Evolutionary conservation across 768 basidiomycete species (phyloP).

Genomic region (Baorangia bicolor): DNA sequence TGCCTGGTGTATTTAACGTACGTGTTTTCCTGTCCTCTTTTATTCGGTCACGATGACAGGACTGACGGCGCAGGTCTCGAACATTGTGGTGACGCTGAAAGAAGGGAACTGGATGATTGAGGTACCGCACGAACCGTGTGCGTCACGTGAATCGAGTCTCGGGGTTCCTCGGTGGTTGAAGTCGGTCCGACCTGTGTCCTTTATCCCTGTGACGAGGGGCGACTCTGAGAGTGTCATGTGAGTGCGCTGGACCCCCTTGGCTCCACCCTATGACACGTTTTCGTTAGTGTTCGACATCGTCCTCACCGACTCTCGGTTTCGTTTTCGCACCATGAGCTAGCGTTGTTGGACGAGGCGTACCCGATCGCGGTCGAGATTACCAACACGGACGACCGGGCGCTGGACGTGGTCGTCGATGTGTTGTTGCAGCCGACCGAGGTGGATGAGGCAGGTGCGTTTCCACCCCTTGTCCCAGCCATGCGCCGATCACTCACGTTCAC

Average conservation of each 20-base stretch:
- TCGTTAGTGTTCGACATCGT: constrained; percentile 56
- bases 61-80: constrained; percentile 33
- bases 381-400: constrained; percentile 67
- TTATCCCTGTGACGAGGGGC: constrained; percentile 50
- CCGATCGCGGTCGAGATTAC: constrained; percentile 68
- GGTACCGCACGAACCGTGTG: constrained; percentile 50
- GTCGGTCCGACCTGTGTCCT: constrained; percentile 51
- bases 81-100: constrained; percentile 51
- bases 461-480: neutral
- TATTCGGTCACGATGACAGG: neutral
- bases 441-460: constrained; percentile 62
- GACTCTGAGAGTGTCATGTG: constrained; percentile 49
- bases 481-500: neutral
- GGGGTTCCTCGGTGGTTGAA: constrained; percentile 54
- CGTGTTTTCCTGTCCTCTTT: constrained; percentile 15
- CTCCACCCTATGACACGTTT: neutral
- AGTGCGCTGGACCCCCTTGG: constrained; percentile 17
- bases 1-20: constrained; percentile 56
- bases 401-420: constrained; percentile 71
- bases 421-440: constrained; percentile 79
- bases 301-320: constrained; percentile 57
- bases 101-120: constrained; percentile 69
- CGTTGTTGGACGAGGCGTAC: constrained; percentile 79
- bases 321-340: constrained; percentile 61
- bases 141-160: constrained; percentile 33